Base-by-base conservation (phyloP, 2,329 filamentous ascomycete species). In the Monilinia polystroma region DNA sequence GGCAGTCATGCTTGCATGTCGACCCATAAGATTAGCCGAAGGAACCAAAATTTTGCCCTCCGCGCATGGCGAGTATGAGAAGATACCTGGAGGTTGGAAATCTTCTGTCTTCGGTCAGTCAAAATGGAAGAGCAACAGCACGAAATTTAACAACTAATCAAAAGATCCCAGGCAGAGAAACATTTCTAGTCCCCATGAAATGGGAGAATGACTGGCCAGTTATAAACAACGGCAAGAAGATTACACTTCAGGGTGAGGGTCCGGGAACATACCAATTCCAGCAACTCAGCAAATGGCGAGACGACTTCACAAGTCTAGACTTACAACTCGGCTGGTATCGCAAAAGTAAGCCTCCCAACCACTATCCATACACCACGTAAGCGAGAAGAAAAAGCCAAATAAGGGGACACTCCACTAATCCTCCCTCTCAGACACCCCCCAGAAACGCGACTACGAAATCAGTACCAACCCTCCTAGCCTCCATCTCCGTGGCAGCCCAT, bases 181-280 rank as follows among this genome's bases (percentile, higher is more conserved):
- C 81, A 0, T 80, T 84, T 0, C 73, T 85, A 4, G 79, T 78
- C 14, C 79, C 81, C 0, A 82, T 80, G 2, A 81, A 76, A 0
- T 87, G 83, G 85, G 74, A 78, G 4, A 80, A 78, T 0, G 78
- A 81, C 8, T 86, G 83, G 81, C 84, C 84, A 0, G 53, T 80
- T 6, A 38, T 64, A 6, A 64, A 64, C 18, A 29, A 56, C n/a
- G 41, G 52, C 38, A 64, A 47, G 29, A 56, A 47, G 2, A 49
- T 64, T 10, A 49, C 38, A 18, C 52, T 64, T 7, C 23, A 64
- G 18, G 26, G 51, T 4, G n/a, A 64, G 7, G 53, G 63, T 10
- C 41, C 41, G 3, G 52, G 52, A 47, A n/a, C 57, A 23, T 64
- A 64, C 49, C 52, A 26, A 23, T 20, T 47, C 29, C 38, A 64